Percentiles rank a stretch among this genome's conserved stretches.
These are phyloP conservation scores for Arctium minus DNA, from an alignment of 129 eudicot species.

Conservation along the genomic window DNA sequence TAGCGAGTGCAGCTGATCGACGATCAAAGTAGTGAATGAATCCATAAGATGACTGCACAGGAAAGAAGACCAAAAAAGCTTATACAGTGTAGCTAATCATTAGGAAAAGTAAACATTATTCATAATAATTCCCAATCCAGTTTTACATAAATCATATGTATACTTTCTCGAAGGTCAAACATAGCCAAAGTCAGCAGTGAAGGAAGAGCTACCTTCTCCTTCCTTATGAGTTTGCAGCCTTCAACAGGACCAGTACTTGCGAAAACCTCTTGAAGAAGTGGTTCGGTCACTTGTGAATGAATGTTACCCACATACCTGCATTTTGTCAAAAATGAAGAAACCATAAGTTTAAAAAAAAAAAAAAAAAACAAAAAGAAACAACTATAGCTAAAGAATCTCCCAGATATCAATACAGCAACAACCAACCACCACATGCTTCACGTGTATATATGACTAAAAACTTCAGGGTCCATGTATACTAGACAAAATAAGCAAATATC, in stretches of 20 bases:
- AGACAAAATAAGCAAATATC: not conserved
- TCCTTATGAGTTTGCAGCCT: conserved; percentile 78
- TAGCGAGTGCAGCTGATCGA: conserved; percentile 87
- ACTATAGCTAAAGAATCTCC: conserved; percentile 17
- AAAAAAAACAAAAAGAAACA: not conserved
- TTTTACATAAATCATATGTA: conserved; percentile 1
- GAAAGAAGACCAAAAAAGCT: not conserved
- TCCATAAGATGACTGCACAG: conserved; percentile 83
- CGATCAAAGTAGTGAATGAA: conserved; percentile 85
- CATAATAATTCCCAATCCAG: not conserved
- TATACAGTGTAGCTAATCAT: not conserved
- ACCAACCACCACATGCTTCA: conserved; percentile 5
- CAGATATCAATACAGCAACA: not conserved
- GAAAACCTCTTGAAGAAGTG: conserved; percentile 81
- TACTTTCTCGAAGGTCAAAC: not conserved
- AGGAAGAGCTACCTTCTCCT: conserved; percentile 56
- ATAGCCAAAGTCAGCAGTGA: not conserved
- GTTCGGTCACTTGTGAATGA: conserved; percentile 79
- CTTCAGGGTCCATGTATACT: not conserved
- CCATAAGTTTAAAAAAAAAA: conserved; percentile 27
- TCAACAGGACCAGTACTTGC: conserved; percentile 78
- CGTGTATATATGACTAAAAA: not conserved
- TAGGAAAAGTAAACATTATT: not conserved
- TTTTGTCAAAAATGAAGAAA: conserved; percentile 40
- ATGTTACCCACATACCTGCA: conserved; percentile 84